Base-by-base conservation (phyloP, 1,139 yeast genomes). In the Taphrina betulina region DNA sequence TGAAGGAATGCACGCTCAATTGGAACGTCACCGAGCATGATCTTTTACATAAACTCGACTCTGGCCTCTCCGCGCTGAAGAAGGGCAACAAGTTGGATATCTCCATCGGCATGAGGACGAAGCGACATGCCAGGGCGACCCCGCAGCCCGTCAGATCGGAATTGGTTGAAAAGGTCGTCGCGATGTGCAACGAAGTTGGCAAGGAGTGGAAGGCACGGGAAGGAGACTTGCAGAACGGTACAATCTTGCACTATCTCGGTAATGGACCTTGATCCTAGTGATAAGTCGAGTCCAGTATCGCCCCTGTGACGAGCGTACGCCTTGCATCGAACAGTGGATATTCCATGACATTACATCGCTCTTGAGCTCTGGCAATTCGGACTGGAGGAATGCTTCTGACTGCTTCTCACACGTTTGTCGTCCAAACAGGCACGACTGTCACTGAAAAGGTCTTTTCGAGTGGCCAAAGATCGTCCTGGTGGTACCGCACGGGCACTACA, bases 21-120 rank as follows among this genome's bases (percentile, higher is more conserved):
- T 50, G 54, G 54, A 29, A 29, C 12, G 54, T 50, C 46, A 50
- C 54, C 16, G 41, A 29, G 17, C 54, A 50, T 22, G 54, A 50
- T 14, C 24, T 50, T 7, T 24, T 20, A 7, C 54, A 50, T 19
- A 50, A 50, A 23, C 37, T 50, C 24, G 54, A 50, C 5, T 20
- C 54, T 12, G 54, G 54, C 40, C 37, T 50, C 22, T 7, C 19
- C n/a, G 54, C 54, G n/a, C 40, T 50, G 16, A 7, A 29, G 8
- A 20, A 24, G 28, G 54, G 54, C 33, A 50, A 50, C 19, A 50
- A 50, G 26, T 33, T 50, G 36, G 36, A 29, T 31, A 26, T 50
- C 23, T 22, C 17, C 29, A 33, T 50, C 20, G 54, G 54, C 34
- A 31, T 38, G 19, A 50, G 36, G 40, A 17, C 26, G 31, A 40